Evolutionary conservation across 2,329 filamentous ascomycete species (phyloP).

Genomic region (Capronia epimyces): DNA sequence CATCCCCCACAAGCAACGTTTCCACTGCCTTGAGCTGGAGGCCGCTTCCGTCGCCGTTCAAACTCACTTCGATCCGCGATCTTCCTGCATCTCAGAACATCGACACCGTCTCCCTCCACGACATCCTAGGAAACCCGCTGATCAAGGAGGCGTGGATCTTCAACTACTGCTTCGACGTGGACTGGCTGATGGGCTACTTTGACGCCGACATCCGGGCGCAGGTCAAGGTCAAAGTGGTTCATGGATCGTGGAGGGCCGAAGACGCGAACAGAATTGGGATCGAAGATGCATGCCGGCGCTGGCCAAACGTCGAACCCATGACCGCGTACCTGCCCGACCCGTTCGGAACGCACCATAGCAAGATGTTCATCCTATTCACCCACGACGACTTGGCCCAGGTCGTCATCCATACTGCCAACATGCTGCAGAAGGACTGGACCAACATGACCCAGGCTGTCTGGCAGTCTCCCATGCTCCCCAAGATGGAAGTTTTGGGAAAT

Average conservation of each 20-base stretch:
- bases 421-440: conserved; percentile 80
- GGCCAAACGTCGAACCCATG: conserved; percentile 65
- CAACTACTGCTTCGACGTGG: conserved; percentile 52
- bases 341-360: conserved; percentile 80
- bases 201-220: conserved; percentile 51
- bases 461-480: conserved; percentile 65
- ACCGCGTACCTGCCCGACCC: conserved; percentile 73
- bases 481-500: conserved; percentile 29
- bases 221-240: conserved; percentile 55
- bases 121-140: conserved; percentile 67
- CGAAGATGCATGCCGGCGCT: conserved; percentile 54
- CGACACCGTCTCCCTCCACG: conserved; percentile 59
- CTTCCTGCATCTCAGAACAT: conserved; percentile 56
- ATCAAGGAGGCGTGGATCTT: conserved; percentile 60
- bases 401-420: conserved; percentile 83
- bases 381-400: conserved; percentile 72
- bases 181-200: conserved; percentile 57
- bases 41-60: conserved; percentile 58
- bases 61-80: conserved; percentile 64
- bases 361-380: conserved; percentile 79
- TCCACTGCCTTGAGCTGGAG: conserved; percentile 13
- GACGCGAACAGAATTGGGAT: conserved; percentile 54
- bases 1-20: neutral
- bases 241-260: conserved; percentile 64
- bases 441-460: conserved; percentile 85